Conservation (phyloP, 208 protist species). For the Crithidia fasciculata region DNA sequence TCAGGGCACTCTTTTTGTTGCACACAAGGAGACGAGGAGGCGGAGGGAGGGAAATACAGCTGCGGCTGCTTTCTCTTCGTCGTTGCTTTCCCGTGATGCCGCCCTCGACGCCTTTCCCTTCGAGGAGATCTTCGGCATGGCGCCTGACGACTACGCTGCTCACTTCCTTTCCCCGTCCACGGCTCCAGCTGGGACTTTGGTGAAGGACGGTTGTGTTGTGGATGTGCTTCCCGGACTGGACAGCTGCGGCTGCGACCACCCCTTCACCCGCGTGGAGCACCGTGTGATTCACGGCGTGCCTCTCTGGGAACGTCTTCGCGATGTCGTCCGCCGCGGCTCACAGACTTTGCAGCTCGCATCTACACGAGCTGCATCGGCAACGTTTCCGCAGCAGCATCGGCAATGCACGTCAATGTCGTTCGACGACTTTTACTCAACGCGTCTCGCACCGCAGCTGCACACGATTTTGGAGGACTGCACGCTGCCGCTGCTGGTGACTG, state of each 20-base stretch:
- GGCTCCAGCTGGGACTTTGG: not conserved
- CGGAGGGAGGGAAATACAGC: not conserved
- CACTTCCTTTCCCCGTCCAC: conserved; percentile 21
- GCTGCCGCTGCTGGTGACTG: conserved; percentile 7
- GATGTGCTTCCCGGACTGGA: not conserved
- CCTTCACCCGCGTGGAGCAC: conserved; percentile 5
- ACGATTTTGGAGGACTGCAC: conserved; percentile 11
- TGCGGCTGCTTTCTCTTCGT: no score
- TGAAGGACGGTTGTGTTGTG: not conserved
- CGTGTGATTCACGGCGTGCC: conserved; percentile 2
- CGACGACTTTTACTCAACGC: not conserved
- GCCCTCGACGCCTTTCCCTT: conserved; percentile 35
- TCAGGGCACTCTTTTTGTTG: conserved; percentile 52
- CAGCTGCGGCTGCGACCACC: not conserved
- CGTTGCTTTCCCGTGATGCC: conserved; percentile 11
- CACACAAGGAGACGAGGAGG: not conserved
- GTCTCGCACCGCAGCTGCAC: not conserved
- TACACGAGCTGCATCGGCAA: no score
- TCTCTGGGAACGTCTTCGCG: conserved; percentile 20
- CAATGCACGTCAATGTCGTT: not conserved
- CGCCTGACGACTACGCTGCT: conserved; percentile 7
- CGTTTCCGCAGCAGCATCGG: not conserved
- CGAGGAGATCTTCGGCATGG: conserved; percentile 43
- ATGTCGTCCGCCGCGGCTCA: conserved; percentile 8
- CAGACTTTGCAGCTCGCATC: no score